Conservation (phyloP, 148 eudicot species). For the Camellia granthamiana region DNA sequence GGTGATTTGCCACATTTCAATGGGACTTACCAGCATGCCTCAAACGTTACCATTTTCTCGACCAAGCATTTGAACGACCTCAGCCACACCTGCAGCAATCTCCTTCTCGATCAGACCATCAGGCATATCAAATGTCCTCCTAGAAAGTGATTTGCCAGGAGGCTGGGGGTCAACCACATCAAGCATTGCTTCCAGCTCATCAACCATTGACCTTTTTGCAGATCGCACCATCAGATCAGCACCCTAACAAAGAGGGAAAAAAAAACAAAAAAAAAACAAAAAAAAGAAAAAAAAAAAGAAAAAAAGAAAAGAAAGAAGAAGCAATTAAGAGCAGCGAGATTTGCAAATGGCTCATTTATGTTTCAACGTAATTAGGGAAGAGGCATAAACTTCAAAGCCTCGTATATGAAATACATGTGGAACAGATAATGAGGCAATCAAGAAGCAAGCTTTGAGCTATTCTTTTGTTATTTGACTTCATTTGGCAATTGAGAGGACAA, state of each 20-base stretch:
- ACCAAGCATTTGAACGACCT: slow-evolving; percentile 78
- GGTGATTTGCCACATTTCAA: not conserved
- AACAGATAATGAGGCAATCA: no score
- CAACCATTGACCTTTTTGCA: slow-evolving; percentile 91
- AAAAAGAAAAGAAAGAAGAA: no score
- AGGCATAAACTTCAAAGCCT: no score
- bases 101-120: slow-evolving; percentile 68
- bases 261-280: no score
- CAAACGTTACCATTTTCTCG: slow-evolving; percentile 32
- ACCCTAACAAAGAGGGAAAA: slow-evolving; percentile 39
- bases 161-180: slow-evolving; percentile 96
- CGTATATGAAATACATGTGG: no score
- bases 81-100: slow-evolving; percentile 86
- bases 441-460: not conserved
- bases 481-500: not conserved
- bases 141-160: slow-evolving; percentile 46
- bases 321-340: not conserved
- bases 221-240: slow-evolving; percentile 83
- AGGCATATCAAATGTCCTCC: slow-evolving; percentile 97
- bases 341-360: not conserved
- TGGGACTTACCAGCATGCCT: slow-evolving; percentile 30
- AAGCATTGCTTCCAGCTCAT: slow-evolving; percentile 97
- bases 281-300: no score
- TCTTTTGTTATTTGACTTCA: not conserved
- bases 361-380: not conserved